Evolutionary conservation across 2,329 filamentous ascomycete genomes (phyloP), one percentile per base, ranked within the genome.

Genomic region (Lachnellula cervina): DNA sequence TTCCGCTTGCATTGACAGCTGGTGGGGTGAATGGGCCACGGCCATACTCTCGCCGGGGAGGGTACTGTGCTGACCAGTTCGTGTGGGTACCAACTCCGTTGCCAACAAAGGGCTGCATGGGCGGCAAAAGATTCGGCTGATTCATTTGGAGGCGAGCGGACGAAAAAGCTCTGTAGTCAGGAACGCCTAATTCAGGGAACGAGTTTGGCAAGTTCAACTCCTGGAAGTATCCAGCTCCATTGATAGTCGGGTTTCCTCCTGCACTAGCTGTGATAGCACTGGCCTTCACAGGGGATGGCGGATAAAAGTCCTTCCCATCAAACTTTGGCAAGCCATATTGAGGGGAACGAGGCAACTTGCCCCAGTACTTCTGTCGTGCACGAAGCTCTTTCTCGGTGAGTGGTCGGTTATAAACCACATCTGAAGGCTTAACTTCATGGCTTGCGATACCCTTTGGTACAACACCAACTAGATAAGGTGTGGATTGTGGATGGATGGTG

Each of bases 231-330:
- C 17, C 13, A 11, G 47, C 19, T 13, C n/a, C 19, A 40, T 49
- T 28, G 34, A n/a, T 32, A 32, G 9, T 32, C 9, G 28, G 32
- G 14, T 42, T 47, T 37, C 16, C 19, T 35, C 38, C 43, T 38
- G 40, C 16, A 32, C 28, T 42, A 37, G 16, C 59, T 16, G 44
- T 49, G 14, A 44, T 50, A 48, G 51, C 48, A 14, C 35, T 43
- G 23, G 69, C 63, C 64, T 79, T 80, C 59, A 69, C 66, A 1
- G 80, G 80, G 0, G 82, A 84, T 3, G 80, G 71, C 32, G 78
- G 80, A 59, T 84, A 86, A 62, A 86, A 86, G 65, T 85, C 77
- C 66, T 82, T 84, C 23, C 83, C 82, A 61, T 86, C 82, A 62
- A 83, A 87, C 67, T 82, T 85, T 35, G 83, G 82, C 42, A 85